Percentiles rank a stretch among this genome's conserved stretches.
Evolutionary conservation across 2,329 filamentous ascomycete species (phyloP).

Genomic region (Bisporella sp.): DNA sequence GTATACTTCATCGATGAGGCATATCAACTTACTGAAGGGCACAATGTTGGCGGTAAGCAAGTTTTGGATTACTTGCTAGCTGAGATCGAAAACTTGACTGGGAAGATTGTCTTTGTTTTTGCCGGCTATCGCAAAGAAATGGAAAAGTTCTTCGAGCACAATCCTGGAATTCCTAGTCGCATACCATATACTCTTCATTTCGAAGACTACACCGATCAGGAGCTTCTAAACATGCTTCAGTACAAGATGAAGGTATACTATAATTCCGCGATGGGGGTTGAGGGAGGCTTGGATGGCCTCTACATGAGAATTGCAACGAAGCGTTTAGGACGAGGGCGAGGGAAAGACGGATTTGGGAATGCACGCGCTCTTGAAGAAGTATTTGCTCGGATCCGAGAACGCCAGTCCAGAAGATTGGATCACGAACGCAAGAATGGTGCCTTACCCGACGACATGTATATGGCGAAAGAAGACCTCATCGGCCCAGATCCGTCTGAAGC

Average conservation of each 20-base stretch:
- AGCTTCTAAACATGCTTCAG: constrained; percentile 56
- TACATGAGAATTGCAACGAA: constrained; percentile 57
- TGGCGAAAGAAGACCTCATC: constrained; percentile 64
- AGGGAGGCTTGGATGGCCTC: constrained; percentile 51
- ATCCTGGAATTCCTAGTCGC: constrained; percentile 62
- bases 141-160: constrained; percentile 70
- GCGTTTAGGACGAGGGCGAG: constrained; percentile 55
- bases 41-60: constrained; percentile 47
- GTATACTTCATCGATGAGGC: constrained; percentile 75
- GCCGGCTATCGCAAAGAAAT: constrained; percentile 70
- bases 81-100: constrained; percentile 64
- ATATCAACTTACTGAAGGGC: constrained; percentile 60
- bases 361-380: constrained; percentile 61
- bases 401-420: constrained; percentile 51
- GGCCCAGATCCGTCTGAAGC: constrained; percentile 56
- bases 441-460: constrained; percentile 46
- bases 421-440: constrained; percentile 34
- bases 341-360: constrained; percentile 64
- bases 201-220: constrained; percentile 58
- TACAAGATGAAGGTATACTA: constrained; percentile 49
- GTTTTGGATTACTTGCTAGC: constrained; percentile 66
- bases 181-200: constrained; percentile 63
- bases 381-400: constrained; percentile 43
- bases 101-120: constrained; percentile 64
- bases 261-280: constrained; percentile 46